Conservation (phyloP, 1,139 yeast genomes). For the Kodamaea anthophila region DNA sequence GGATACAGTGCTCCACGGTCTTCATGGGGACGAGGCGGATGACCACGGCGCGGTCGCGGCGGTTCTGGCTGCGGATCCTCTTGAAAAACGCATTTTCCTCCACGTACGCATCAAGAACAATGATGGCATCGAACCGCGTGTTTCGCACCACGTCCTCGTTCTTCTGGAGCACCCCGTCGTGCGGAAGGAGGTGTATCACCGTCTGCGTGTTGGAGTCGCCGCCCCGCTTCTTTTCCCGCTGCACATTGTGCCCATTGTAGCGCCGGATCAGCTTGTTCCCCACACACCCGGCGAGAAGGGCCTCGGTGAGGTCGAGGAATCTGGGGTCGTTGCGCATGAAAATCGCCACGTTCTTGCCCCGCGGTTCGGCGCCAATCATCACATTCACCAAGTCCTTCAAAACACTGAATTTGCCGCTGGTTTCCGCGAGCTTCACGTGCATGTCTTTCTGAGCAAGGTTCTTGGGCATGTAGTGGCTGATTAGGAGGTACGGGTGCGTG, state of each 20-base stretch:
- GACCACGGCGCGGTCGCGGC: constrained; percentile 40
- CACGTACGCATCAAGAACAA: constrained; percentile 69
- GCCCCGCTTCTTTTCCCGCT: constrained; percentile 31
- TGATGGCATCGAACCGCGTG: constrained; percentile 51
- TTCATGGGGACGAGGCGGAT: constrained; percentile 69
- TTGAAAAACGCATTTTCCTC: constrained; percentile 29
- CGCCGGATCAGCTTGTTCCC: constrained; percentile 52
- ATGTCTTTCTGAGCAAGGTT: constrained; percentile 71
- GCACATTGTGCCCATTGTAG: constrained; percentile 57
- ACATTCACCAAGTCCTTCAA: constrained; percentile 53
- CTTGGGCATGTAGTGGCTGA: constrained; percentile 83
- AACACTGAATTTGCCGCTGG: constrained; percentile 81
- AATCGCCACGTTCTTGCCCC: constrained; percentile 28
- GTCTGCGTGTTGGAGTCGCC: constrained; percentile 13
- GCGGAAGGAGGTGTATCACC: constrained; percentile 40
- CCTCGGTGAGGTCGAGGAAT: constrained; percentile 72
- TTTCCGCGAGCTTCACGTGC: constrained; percentile 66
- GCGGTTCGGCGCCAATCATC: constrained; percentile 31
- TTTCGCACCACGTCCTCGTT: constrained; percentile 18
- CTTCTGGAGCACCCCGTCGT: constrained; percentile 30
- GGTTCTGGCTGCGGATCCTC: constrained; percentile 22
- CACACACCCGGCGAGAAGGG: constrained; percentile 61
- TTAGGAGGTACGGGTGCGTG: constrained; percentile 81
- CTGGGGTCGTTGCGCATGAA: constrained; percentile 34
- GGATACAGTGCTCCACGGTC: constrained; percentile 72